These are phyloP conservation scores for Digitaria exilis DNA, from an alignment of 202 grass and related monocot genomes.

Conservation along the genomic window DNA sequence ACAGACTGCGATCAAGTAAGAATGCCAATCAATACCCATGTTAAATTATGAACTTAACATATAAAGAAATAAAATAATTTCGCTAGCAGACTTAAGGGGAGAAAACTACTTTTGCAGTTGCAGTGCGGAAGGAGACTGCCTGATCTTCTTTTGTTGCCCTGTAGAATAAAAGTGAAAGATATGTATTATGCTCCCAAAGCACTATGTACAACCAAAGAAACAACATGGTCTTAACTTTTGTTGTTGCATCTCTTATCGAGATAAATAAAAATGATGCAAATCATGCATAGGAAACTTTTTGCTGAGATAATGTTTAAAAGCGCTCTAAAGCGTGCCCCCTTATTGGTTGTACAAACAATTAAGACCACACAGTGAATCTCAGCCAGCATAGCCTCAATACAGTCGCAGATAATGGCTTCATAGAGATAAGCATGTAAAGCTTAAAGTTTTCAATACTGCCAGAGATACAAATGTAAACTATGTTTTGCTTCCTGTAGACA, in stretches of 20 bases:
- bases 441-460: not conserved
- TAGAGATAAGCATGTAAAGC: conserved; percentile 25
- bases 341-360: not conserved
- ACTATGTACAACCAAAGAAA: not conserved
- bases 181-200: conserved; percentile 12
- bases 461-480: conserved; percentile 5
- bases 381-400: not conserved
- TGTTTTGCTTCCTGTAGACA: not conserved
- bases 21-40: conserved; percentile 12
- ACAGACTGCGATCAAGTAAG: conserved; percentile 73
- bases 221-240: not conserved
- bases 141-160: conserved; percentile 73
- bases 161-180: conserved; percentile 35
- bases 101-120: conserved; percentile 74
- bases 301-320: not conserved
- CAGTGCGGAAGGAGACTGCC: conserved; percentile 79
- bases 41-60: conserved; percentile 21
- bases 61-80: conserved; percentile 4
- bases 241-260: not conserved
- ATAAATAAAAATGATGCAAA: not conserved
- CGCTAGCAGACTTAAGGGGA: conserved; percentile 25
- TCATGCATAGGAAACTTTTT: conserved; percentile 15
- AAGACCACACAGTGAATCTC: not conserved
- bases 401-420: not conserved
- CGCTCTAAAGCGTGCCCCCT: conserved; percentile 10